Conservation (phyloP, 2,329 filamentous ascomycete species). For the Calonectria crousiana region DNA sequence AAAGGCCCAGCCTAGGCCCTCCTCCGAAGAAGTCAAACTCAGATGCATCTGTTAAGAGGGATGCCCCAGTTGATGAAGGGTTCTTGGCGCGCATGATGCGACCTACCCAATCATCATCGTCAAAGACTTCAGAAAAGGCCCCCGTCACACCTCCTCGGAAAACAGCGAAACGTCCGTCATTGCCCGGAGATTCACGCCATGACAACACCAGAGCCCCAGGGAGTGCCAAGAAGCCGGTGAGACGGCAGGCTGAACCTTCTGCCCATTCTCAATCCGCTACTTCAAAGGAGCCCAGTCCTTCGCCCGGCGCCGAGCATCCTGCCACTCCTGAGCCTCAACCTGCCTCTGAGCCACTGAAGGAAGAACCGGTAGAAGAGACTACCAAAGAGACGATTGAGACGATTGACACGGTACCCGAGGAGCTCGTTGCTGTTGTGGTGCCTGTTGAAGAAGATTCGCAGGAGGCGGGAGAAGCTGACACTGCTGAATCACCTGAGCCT, state of each 20-base stretch:
- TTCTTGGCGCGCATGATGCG: slow-evolving; percentile 88
- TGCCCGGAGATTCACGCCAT: slow-evolving; percentile 35
- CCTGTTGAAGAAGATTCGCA: slow-evolving; percentile 24
- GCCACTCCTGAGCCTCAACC: slow-evolving; percentile 16
- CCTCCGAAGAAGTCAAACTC: slow-evolving; percentile 65
- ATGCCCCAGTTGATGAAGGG: slow-evolving; percentile 72
- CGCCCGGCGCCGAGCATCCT: slow-evolving; percentile 21
- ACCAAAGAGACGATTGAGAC: slow-evolving; percentile 8
- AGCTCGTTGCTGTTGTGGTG: slow-evolving; percentile 12
- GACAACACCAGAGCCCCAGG: slow-evolving; percentile 40
- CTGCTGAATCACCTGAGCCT: slow-evolving; percentile 32
- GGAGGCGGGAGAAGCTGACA: slow-evolving; percentile 26
- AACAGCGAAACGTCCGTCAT: slow-evolving; percentile 39
- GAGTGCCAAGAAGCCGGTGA: slow-evolving; percentile 38
- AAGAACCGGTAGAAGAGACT: slow-evolving; percentile 17
- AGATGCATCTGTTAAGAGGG: slow-evolving; percentile 54
- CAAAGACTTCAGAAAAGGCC: slow-evolving; percentile 74
- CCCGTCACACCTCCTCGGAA: slow-evolving; percentile 63
- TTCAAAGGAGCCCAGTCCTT: slow-evolving; percentile 11
- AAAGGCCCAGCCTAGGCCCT: slow-evolving; percentile 67
- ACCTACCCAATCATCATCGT: slow-evolving; percentile 77
- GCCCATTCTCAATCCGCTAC: not conserved
- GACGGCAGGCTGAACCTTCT: slow-evolving; percentile 13
- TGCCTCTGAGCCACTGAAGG: slow-evolving; percentile 17
- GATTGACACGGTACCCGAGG: not conserved